Conservation (phyloP, 345 rosid species). For the Euphorbia tirucalli region DNA sequence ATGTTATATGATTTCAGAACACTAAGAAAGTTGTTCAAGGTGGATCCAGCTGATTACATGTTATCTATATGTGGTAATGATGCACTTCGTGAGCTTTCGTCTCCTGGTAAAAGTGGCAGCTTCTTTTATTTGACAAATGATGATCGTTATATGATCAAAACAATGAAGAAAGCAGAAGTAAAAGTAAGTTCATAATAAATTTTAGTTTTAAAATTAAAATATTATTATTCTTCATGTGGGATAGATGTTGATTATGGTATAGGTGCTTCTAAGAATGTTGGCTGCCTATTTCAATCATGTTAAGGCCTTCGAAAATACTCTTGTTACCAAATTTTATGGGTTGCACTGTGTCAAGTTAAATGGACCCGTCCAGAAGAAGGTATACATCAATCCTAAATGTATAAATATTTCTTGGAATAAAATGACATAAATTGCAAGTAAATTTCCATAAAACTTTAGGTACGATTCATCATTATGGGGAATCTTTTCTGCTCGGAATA, state of each 20-base stretch:
- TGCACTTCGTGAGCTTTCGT: conserved; percentile 90
- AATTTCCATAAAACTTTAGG: conserved; percentile 35
- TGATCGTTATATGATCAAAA: conserved; percentile 93
- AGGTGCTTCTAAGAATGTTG: conserved; percentile 96
- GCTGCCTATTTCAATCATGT: conserved; percentile 83
- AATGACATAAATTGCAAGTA: too few relatives aligned
- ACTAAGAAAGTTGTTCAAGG: conserved; percentile 86
- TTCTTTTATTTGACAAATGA: conserved; percentile 88
- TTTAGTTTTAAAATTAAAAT: too few relatives aligned
- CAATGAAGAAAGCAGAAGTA: conserved; percentile 84
- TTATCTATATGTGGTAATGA: conserved; percentile 85
- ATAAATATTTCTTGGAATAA: too few relatives aligned
- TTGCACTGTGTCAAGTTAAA: conserved; percentile 81
- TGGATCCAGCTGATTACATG: conserved; percentile 97
- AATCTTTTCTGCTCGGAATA: conserved; percentile 83
- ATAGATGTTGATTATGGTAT: not conserved
- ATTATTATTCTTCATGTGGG: too few relatives aligned
- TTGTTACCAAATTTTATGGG: conserved; percentile 78
- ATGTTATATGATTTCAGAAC: conserved; percentile 42
- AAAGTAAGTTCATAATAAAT: conserved; percentile 45
- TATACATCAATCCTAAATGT: conserved; percentile 6
- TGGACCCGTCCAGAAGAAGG: conserved; percentile 87
- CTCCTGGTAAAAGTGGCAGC: conserved; percentile 99
- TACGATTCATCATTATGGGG: conserved; percentile 89
- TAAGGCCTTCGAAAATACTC: conserved; percentile 74